Evolutionary conservation across 352 stramenopile genomes (phyloP).

Genomic region (Blastocystis sp.): DNA sequence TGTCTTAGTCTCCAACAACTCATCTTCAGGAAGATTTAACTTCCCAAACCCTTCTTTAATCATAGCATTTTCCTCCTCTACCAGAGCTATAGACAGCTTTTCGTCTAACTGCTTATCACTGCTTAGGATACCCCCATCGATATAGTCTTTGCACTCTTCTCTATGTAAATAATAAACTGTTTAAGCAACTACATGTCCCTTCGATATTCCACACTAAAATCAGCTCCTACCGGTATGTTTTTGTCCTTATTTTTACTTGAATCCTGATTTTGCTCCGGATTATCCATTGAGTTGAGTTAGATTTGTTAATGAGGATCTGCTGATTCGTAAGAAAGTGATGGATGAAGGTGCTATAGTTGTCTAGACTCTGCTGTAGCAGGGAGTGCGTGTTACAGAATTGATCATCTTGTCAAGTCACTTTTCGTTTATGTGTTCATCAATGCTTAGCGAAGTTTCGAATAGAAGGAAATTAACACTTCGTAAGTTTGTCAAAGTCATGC

Average conservation of each 20-base stretch:
- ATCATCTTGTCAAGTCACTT: no score
- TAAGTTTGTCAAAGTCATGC: not conserved
- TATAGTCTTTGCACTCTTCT: not conserved
- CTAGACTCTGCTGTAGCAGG: no score
- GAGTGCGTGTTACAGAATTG: no score
- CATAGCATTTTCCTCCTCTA: constrained; percentile 42
- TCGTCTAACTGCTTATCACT: not conserved
- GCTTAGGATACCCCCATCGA: not conserved
- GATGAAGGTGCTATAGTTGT: no score
- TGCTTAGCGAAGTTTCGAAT: no score
- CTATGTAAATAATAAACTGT: not conserved
- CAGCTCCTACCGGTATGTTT: not conserved
- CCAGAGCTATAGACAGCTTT: not conserved
- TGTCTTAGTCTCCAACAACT: not conserved
- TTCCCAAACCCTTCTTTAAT: not conserved
- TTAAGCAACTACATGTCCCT: not conserved
- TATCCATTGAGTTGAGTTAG: not conserved
- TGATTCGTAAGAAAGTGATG: no score
- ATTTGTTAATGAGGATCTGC: no score
- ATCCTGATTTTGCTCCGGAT: not conserved
- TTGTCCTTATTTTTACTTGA: not conserved
- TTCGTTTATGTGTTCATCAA: no score
- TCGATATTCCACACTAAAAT: not conserved
- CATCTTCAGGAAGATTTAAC: constrained; percentile 31
- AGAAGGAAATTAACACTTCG: not conserved